phyloP scores from a whole-genome alignment of 2,329 filamentous ascomycete species.

The Venturiaceae sp. region DNA sequence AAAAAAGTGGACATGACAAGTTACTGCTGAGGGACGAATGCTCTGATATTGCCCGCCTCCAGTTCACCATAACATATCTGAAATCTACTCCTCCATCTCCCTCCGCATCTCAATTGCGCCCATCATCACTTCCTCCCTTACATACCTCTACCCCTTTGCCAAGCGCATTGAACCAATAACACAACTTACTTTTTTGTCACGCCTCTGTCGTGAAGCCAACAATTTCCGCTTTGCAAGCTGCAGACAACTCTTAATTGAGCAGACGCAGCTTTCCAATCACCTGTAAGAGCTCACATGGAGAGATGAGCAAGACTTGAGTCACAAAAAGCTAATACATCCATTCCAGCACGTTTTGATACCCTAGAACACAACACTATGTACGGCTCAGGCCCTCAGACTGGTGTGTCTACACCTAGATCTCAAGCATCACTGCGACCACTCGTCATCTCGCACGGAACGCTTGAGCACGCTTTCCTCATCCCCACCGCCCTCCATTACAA shows the following conservation, averaged over 20 bases:
- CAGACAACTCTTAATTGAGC: constrained; percentile 4
- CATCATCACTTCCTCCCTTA: neutral
- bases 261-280: neutral
- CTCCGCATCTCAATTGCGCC: neutral
- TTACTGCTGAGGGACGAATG: neutral
- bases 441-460: constrained; percentile 81
- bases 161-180: neutral
- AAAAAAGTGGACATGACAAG: neutral
- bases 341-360: constrained; percentile 3
- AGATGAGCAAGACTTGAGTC: no score
- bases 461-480: constrained; percentile 93
- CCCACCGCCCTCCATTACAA: constrained; percentile 94
- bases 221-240: neutral
- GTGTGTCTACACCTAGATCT: constrained; percentile 91
- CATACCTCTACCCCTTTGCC: neutral
- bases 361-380: constrained; percentile 54
- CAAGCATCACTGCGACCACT: constrained; percentile 87
- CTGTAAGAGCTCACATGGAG: neutral
- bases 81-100: neutral
- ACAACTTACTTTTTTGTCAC: neutral
- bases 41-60: neutral
- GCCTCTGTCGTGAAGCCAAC: neutral
- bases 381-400: constrained; percentile 84
- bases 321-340: neutral
- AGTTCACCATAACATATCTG: neutral